phyloP scores from a whole-genome alignment of 345 rosid species.

The Rhizophora mangle region DNA sequence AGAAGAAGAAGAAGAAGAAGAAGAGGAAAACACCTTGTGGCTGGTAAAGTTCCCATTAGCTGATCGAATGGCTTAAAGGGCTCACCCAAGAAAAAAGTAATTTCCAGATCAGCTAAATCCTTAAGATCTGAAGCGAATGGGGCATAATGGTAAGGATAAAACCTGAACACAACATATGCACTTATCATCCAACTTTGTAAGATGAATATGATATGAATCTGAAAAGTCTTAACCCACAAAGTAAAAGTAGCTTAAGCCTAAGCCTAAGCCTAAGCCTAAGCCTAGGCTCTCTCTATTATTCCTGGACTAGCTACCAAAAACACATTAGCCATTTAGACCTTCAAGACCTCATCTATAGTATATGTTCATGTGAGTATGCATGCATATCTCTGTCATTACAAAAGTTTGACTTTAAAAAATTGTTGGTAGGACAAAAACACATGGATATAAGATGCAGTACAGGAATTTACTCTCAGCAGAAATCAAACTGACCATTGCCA shows the following conservation, averaged over 20 bases:
- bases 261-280: background rate
- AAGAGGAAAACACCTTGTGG: slow-evolving; percentile 61
- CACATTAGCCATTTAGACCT: background rate
- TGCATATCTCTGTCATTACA: background rate
- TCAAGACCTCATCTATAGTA: background rate
- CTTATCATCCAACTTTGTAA: background rate
- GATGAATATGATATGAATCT: background rate
- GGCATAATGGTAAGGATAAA: slow-evolving; percentile 97
- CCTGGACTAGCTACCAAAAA: background rate
- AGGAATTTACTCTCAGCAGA: background rate
- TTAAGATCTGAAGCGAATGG: slow-evolving; percentile 98
- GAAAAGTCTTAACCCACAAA: background rate
- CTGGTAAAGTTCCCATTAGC: slow-evolving; percentile 95
- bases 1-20: background rate
- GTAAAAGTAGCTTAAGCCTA: background rate
- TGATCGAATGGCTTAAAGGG: slow-evolving; percentile 99
- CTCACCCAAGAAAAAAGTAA: slow-evolving; percentile 81
- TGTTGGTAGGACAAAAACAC: background rate
- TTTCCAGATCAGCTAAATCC: slow-evolving; percentile 71
- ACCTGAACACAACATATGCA: slow-evolving; percentile 51
- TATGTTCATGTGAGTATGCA: background rate
- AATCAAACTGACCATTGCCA: slow-evolving; percentile 86
- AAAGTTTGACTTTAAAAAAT: background rate
- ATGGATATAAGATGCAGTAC: background rate
- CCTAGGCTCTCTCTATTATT: no score